Conservation (phyloP, 495 filamentous ascomycete genomes). For the Aspergillus egyptiacus region DNA sequence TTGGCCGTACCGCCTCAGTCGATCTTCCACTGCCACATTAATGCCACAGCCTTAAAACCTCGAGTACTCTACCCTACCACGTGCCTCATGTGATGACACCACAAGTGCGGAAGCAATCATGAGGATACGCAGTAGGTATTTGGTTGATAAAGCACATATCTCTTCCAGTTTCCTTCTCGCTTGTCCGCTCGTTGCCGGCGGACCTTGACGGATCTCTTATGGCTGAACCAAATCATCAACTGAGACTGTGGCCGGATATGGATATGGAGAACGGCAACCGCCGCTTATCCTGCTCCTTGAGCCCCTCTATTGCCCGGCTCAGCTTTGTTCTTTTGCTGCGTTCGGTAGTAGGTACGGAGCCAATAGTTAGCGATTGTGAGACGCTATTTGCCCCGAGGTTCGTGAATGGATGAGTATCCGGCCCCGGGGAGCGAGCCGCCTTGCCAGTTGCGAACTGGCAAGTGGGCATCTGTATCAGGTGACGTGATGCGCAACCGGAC, state of each 20-base stretch:
- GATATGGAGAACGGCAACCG: conserved; percentile 1
- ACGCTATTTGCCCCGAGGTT: background rate
- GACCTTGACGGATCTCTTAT: background rate
- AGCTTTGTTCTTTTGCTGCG: background rate
- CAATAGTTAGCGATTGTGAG: background rate
- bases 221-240: background rate
- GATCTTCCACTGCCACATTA: conserved; percentile 18
- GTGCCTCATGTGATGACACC: background rate
- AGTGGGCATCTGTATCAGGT: too few species aligned
- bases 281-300: background rate
- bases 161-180: background rate
- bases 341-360: background rate
- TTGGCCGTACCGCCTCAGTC: conserved; percentile 19
- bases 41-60: conserved; percentile 11
- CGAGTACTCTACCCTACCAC: background rate
- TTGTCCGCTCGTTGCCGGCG: background rate
- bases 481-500: background rate
- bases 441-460: background rate
- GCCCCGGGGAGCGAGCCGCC: background rate
- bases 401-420: background rate
- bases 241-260: background rate
- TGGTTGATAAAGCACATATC: background rate
- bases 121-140: background rate
- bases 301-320: background rate
- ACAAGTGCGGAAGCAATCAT: background rate